Evolutionary conservation across 106 monocot genomes (phyloP).

Genomic region (Allium cepa): DNA sequence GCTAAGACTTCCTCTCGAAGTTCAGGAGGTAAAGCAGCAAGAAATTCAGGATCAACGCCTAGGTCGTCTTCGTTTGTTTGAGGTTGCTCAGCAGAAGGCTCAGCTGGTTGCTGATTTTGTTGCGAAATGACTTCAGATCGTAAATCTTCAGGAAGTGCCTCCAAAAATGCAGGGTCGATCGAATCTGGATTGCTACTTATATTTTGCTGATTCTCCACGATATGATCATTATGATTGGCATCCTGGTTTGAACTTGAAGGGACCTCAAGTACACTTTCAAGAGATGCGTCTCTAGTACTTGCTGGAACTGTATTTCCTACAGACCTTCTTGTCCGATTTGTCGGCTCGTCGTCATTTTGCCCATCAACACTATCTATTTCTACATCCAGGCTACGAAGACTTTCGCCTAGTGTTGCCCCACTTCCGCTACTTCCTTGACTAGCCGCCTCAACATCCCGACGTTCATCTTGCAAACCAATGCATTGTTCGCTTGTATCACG

Average conservation of each 20-base stretch:
- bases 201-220: conserved; percentile 34
- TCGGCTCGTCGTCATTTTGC: conserved; percentile 85
- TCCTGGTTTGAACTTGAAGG: conserved; percentile 43
- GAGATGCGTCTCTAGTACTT: conserved; percentile 47
- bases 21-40: conserved; percentile 98
- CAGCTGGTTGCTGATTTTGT: conserved; percentile 67
- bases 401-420: conserved; percentile 94
- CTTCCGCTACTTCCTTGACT: conserved; percentile 99
- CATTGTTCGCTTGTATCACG: conserved; percentile 53
- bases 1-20: conserved; percentile 90
- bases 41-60: conserved; percentile 92
- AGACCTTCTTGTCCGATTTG: conserved; percentile 45
- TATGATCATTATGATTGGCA: conserved; percentile 25
- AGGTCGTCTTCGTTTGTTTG: conserved; percentile 44
- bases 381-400: conserved; percentile 94
- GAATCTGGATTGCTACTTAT: conserved; percentile 43
- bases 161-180: conserved; percentile 95
- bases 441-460: conserved; percentile 89
- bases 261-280: conserved; percentile 90
- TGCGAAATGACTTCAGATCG: conserved; percentile 91
- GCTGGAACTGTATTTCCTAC: conserved; percentile 28
- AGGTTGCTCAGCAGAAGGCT: conserved; percentile 58
- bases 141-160: conserved; percentile 94
- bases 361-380: conserved; percentile 99
- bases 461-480: conserved; percentile 85